A percentile compares a stretch with the other conserved stretches of the same genome.
Conservation (phyloP, 495 filamentous ascomycete species). For the Parathielavia appendiculata region DNA sequence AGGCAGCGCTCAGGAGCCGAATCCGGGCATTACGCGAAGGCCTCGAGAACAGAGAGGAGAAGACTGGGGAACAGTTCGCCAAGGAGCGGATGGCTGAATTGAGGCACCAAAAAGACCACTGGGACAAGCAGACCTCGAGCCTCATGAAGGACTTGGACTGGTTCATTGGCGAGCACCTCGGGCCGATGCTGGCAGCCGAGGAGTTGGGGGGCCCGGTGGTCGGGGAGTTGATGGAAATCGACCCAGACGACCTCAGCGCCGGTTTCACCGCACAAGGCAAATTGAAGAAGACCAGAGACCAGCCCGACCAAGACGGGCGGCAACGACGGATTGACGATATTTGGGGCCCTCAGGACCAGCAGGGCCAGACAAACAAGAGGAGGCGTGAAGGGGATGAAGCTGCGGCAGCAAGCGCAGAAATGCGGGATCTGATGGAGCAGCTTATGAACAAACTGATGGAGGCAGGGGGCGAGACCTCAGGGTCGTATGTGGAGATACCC, state of each 20-base stretch:
- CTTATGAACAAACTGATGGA: slow-evolving; percentile 59
- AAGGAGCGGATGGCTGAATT: slow-evolving; percentile 55
- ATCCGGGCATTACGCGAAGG: slow-evolving; percentile 49
- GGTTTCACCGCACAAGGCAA: slow-evolving; percentile 71
- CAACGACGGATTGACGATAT: slow-evolving; percentile 74
- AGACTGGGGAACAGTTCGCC: slow-evolving; percentile 52
- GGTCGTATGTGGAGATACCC: slow-evolving; percentile 62
- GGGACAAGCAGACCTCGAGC: slow-evolving; percentile 50
- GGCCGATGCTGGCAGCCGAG: slow-evolving; percentile 78
- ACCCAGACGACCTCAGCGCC: slow-evolving; percentile 51
- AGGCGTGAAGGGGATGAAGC: slow-evolving; percentile 49
- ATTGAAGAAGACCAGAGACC: slow-evolving; percentile 54
- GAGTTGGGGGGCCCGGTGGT: slow-evolving; percentile 81
- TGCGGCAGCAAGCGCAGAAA: slow-evolving; percentile 59
- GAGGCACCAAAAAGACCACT: slow-evolving; percentile 50
- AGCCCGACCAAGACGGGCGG: slow-evolving; percentile 42
- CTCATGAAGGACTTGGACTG: slow-evolving; percentile 59
- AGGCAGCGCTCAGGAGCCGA: slow-evolving; percentile 43
- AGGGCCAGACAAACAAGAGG: slow-evolving; percentile 27
- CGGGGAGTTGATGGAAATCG: slow-evolving; percentile 63
- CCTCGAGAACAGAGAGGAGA: slow-evolving; percentile 51
- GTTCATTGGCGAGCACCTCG: slow-evolving; percentile 71
- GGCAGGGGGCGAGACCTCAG: slow-evolving; percentile 48
- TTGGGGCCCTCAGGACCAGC: slow-evolving; percentile 47
- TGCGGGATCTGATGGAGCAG: slow-evolving; percentile 60